Evolutionary conservation across 257 asterid genomes (phyloP).

Genomic region (Cynanchum wilfordii): DNA sequence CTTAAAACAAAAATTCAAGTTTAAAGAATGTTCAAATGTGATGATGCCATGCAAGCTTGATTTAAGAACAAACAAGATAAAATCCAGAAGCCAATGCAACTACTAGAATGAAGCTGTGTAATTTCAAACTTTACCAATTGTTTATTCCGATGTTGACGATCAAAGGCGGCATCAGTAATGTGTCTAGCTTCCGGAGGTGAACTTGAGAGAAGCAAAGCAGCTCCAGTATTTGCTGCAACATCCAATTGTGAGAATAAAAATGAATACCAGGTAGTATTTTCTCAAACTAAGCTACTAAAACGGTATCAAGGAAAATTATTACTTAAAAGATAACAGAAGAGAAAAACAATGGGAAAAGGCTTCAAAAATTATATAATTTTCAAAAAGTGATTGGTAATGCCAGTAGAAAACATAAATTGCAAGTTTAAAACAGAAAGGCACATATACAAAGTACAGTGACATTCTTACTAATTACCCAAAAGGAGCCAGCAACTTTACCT

Average conservation of each 20-base stretch:
- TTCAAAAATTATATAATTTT: background rate
- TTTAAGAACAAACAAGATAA: background rate
- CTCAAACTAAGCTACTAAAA: background rate
- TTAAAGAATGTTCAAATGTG: background rate
- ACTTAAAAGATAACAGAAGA: background rate
- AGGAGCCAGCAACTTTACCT: background rate
- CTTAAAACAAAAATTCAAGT: background rate
- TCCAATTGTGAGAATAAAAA: conserved; percentile 10
- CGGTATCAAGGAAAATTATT: background rate
- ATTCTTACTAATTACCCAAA: background rate
- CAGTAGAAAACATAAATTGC: background rate
- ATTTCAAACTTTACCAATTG: conserved; percentile 57
- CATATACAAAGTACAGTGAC: background rate
- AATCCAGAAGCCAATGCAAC: conserved; percentile 6
- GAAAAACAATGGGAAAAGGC: background rate
- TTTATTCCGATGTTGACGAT: conserved; percentile 67
- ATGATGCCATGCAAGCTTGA: background rate
- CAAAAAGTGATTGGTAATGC: background rate
- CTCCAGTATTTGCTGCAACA: conserved; percentile 74
- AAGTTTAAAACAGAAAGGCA: background rate
- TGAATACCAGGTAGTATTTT: background rate
- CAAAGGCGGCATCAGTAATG: conserved; percentile 83
- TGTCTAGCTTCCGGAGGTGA: conserved; percentile 64
- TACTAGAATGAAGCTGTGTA: background rate
- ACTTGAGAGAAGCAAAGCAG: conserved; percentile 53